These are phyloP conservation scores for Scleroderma citrinum DNA, from an alignment of 768 basidiomycete genomes.

Conservation along the genomic window DNA sequence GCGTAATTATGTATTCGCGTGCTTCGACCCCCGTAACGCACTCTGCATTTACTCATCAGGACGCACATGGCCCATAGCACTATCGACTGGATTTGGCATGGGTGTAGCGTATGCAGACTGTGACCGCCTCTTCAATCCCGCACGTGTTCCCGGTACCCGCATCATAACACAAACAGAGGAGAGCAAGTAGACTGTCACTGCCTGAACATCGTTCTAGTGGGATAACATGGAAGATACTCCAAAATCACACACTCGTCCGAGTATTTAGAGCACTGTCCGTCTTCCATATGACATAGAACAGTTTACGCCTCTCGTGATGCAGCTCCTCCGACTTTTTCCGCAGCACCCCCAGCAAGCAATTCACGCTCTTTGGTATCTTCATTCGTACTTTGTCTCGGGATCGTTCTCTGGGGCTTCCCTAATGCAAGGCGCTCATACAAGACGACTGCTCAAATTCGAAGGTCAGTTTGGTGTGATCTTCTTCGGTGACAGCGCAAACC, in stretches of 20 bases:
- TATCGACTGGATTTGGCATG: constrained; percentile 81
- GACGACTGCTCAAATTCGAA: constrained; percentile 39
- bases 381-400: constrained; percentile 21
- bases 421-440: constrained; percentile 60
- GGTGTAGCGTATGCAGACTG: constrained; percentile 90
- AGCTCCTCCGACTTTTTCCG: constrained; percentile 16
- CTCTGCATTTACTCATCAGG: constrained; percentile 39
- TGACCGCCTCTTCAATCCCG: constrained; percentile 89
- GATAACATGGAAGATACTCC: constrained; percentile 1
- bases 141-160: constrained; percentile 79
- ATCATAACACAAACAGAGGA: constrained; percentile 43
- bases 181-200: constrained; percentile 13
- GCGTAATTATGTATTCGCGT: constrained; percentile 30
- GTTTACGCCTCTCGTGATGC: constrained; percentile 5
- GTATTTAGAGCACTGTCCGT: constrained; percentile 24
- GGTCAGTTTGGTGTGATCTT: constrained; percentile 5
- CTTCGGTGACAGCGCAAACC: constrained; percentile 14
- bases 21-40: constrained; percentile 1
- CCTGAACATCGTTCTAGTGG: constrained; percentile 14
- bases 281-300: constrained; percentile 12
- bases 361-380: constrained; percentile 8
- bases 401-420: constrained; percentile 41
- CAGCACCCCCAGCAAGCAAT: constrained; percentile 1
- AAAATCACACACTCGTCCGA: constrained; percentile 13
- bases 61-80: constrained; percentile 87